Conservation (phyloP, 805 yeast genomes). For the Saccharomyces kudriavzevii region DNA sequence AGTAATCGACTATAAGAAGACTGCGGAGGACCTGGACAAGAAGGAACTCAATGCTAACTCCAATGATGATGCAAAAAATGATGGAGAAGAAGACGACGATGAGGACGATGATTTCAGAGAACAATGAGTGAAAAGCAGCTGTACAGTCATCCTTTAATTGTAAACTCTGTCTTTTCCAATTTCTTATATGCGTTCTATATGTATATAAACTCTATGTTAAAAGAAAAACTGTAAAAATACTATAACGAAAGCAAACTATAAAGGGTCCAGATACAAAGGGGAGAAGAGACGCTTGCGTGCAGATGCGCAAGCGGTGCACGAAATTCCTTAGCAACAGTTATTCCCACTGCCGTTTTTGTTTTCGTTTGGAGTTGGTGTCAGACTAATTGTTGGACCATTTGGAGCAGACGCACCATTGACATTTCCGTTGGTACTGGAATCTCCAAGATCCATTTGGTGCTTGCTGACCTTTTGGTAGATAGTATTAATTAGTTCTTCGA, state of each 20-base stretch:
- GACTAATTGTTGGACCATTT: conserved; percentile 82
- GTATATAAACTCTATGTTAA: neutral
- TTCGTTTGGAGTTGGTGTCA: conserved; percentile 89
- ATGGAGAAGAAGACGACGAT: conserved; percentile 33
- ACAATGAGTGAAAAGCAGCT: neutral
- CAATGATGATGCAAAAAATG: conserved; percentile 38
- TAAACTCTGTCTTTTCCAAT: neutral
- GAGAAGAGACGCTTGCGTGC: neutral
- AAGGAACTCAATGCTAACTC: conserved; percentile 28
- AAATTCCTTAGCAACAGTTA: conserved; percentile 55
- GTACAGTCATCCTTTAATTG: neutral
- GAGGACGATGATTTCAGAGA: conserved; percentile 21
- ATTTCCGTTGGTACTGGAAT: conserved; percentile 34
- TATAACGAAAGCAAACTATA: neutral
- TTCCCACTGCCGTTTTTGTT: conserved; percentile 44
- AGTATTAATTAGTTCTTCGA: conserved; percentile 85
- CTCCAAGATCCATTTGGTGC: conserved; percentile 85
- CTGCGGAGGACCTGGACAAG: conserved; percentile 59
- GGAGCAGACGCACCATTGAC: conserved; percentile 45
- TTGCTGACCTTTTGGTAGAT: conserved; percentile 91
- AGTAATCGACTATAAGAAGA: conserved; percentile 75
- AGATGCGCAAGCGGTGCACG: neutral
- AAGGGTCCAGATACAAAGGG: neutral
- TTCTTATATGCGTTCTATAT: neutral
- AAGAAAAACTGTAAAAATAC: neutral